phyloP scores from a whole-genome alignment of 148 eudicot genomes.

The Rhododendron griersonianum region DNA sequence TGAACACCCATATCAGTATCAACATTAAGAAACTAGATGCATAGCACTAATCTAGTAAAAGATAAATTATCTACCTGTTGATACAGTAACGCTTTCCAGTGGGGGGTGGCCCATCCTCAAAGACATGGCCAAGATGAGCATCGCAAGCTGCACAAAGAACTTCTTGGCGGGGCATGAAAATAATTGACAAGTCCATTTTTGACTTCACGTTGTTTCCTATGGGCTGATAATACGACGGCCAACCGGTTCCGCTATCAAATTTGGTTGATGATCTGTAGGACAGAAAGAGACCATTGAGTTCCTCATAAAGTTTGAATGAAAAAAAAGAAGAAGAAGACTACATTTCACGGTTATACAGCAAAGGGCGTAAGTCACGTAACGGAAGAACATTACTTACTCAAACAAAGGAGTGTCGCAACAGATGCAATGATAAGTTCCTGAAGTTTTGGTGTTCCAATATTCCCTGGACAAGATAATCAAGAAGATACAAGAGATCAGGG shows the following conservation, averaged over 20 bases:
- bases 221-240: slow-evolving; percentile 86
- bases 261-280: slow-evolving; percentile 71
- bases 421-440: slow-evolving; percentile 80
- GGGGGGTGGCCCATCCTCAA: slow-evolving; percentile 90
- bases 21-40: neutral
- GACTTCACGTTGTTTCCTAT: slow-evolving; percentile 78
- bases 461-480: slow-evolving; percentile 35
- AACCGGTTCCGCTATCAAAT: slow-evolving; percentile 93
- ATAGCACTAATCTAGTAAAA: too few relatives aligned
- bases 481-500: neutral
- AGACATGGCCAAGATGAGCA: slow-evolving; percentile 91
- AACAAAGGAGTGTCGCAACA: slow-evolving; percentile 89
- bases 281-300: neutral
- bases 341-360: neutral
- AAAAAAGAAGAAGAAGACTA: neutral
- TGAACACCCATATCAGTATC: slow-evolving; percentile 4
- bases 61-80: slow-evolving; percentile 47
- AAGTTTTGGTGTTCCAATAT: slow-evolving; percentile 87
- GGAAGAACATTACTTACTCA: slow-evolving; percentile 48
- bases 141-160: slow-evolving; percentile 74
- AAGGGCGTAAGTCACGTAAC: too few relatives aligned
- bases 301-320: neutral
- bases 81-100: slow-evolving; percentile 89
- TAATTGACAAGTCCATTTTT: slow-evolving; percentile 73
- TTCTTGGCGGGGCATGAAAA: slow-evolving; percentile 92